Evolutionary conservation across 1,284 basidiomycete genomes (phyloP).

Genomic region (Ceraceosorus bombacis): DNA sequence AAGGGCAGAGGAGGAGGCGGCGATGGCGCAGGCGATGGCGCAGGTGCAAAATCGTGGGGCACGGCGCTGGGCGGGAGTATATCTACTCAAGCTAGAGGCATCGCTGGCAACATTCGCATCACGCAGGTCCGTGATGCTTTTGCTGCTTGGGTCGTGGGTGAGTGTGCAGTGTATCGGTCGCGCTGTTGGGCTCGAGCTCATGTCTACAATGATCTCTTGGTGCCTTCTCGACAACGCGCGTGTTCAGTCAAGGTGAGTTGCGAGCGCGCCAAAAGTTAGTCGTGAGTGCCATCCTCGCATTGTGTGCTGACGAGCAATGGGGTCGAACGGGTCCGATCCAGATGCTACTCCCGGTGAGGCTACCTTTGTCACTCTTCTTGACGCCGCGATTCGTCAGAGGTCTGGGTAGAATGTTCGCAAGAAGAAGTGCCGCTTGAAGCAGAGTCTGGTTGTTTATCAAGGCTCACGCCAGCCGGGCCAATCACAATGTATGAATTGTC

Average conservation of each 20-base stretch:
- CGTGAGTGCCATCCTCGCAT: no score
- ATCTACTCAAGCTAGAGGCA: not conserved
- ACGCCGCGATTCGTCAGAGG: not conserved
- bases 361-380: not conserved
- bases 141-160: not conserved
- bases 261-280: no score
- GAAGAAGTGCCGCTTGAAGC: no score
- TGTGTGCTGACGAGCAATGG: no score
- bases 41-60: not conserved
- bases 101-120: not conserved
- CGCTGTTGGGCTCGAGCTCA: not conserved
- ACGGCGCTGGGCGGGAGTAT: not conserved
- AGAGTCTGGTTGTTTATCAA: no score
- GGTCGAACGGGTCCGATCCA: not conserved
- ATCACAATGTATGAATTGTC: no score
- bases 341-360: not conserved
- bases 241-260: no score
- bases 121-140: not conserved
- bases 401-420: no score
- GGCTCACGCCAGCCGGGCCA: no score
- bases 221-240: no score
- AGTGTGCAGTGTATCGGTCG: not conserved
- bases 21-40: constrained; percentile 17
- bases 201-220: not conserved
- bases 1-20: constrained; percentile 14